Conservation (phyloP, 31 red algal genomes). For the Odonthalia washingtoniensis region DNA sequence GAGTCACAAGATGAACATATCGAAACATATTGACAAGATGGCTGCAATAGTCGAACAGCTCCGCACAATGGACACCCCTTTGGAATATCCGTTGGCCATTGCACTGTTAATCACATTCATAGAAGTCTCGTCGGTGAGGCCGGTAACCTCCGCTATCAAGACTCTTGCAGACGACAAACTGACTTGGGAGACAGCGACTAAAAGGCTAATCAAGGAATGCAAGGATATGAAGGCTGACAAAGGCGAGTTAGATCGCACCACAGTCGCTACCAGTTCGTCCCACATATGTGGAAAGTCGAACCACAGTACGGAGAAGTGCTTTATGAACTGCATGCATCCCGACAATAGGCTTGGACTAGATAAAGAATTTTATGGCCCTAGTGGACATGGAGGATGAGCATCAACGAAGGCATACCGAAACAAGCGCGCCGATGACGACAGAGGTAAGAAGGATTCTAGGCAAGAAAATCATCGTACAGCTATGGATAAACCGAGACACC, state of each 20-base stretch:
- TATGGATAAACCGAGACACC: neutral
- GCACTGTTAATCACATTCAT: neutral
- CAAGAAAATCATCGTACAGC: constrained; percentile 24
- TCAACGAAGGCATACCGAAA: neutral
- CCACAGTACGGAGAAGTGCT: neutral
- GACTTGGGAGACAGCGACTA: neutral
- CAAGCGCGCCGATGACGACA: neutral
- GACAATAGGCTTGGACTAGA: neutral
- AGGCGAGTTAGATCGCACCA: neutral
- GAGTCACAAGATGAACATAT: neutral
- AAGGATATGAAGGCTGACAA: neutral
- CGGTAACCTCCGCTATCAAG: constrained; percentile 15
- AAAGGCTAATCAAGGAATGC: constrained; percentile 19
- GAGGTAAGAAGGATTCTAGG: constrained; percentile 4
- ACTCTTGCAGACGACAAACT: constrained; percentile 3
- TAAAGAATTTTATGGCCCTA: too few species aligned
- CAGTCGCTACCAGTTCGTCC: neutral
- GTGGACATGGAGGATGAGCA: too few species aligned
- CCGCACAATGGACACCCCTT: neutral
- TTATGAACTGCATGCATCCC: constrained; percentile 1
- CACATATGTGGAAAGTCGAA: constrained; percentile 14
- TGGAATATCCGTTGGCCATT: neutral
- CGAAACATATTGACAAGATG: constrained; percentile 25
- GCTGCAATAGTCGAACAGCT: constrained; percentile 1
- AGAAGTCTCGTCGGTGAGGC: neutral